phyloP scores from a whole-genome alignment of 2,329 filamentous ascomycete species.

The Fusarium liriodendri region DNA sequence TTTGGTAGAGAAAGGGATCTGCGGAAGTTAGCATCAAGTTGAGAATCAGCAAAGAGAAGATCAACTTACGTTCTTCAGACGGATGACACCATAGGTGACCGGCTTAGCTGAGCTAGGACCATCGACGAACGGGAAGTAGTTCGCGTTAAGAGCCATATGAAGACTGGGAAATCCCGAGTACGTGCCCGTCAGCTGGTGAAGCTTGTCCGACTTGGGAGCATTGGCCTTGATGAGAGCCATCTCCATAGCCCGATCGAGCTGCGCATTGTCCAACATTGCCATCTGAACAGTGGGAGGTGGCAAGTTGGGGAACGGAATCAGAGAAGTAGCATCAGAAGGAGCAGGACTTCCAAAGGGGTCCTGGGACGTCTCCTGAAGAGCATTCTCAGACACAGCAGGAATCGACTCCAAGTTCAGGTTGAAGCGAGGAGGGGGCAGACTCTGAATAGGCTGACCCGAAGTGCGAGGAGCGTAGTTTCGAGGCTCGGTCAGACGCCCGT shows the following conservation, averaged over 20 bases:
- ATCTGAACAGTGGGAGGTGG: constrained; percentile 21
- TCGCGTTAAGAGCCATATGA: constrained; percentile 49
- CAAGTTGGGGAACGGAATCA: constrained; percentile 16
- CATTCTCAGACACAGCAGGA: neutral
- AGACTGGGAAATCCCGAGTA: constrained; percentile 49
- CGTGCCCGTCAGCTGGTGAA: constrained; percentile 52
- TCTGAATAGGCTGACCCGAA: constrained; percentile 37
- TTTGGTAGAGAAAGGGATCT: constrained; percentile 68
- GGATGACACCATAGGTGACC: constrained; percentile 57
- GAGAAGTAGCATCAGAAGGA: constrained; percentile 2
- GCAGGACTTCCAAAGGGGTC: constrained; percentile 35
- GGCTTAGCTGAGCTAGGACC: constrained; percentile 46
- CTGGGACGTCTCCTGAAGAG: constrained; percentile 15
- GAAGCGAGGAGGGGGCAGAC: constrained; percentile 53
- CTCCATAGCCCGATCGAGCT: neutral
- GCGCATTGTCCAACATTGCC: constrained; percentile 20
- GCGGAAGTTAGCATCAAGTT: constrained; percentile 1
- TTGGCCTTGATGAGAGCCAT: constrained; percentile 20
- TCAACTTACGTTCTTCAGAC: constrained; percentile 61
- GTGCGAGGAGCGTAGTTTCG: constrained; percentile 55
- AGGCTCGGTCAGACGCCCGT: constrained; percentile 51
- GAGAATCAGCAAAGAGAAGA: too few species aligned
- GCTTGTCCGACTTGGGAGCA: constrained; percentile 48
- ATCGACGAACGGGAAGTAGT: constrained; percentile 61
- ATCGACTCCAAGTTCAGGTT: constrained; percentile 37